phyloP scores from a whole-genome alignment of 352 stramenopile genomes.

The Phytophthora fragariae region DNA sequence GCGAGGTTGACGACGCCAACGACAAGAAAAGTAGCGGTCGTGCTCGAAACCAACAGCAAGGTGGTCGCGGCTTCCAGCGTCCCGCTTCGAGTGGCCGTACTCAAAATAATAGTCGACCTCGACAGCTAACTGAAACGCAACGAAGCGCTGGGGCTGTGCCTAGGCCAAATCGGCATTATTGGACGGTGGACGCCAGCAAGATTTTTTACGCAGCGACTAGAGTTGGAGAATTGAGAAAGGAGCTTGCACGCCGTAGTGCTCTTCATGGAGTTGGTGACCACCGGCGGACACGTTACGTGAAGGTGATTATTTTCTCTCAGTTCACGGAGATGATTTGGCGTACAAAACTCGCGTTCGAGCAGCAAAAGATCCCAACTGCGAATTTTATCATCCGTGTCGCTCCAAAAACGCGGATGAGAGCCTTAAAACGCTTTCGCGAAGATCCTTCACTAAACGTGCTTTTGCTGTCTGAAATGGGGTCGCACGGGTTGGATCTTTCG shows the following conservation, averaged over 20 bases:
- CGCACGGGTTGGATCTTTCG: constrained; percentile 94
- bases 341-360: constrained; percentile 61
- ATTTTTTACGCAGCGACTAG: constrained; percentile 63
- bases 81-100: neutral
- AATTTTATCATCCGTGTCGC: constrained; percentile 58
- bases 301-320: constrained; percentile 80
- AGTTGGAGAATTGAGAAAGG: constrained; percentile 52
- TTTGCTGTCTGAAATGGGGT: constrained; percentile 93
- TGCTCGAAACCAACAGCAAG: neutral
- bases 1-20: constrained; percentile 27
- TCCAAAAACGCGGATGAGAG: constrained; percentile 44
- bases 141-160: neutral
- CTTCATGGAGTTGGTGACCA: neutral
- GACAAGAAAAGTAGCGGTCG: neutral
- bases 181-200: constrained; percentile 59
- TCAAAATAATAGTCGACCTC: neutral
- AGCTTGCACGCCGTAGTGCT: constrained; percentile 33
- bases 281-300: constrained; percentile 43
- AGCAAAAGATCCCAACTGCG: constrained; percentile 56
- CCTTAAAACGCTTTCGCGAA: constrained; percentile 53
- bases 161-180: constrained; percentile 23
- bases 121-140: neutral
- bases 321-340: constrained; percentile 75
- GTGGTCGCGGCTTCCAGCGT: neutral
- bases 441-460: constrained; percentile 87